Percentiles rank a stretch among this genome's conserved stretches.
These are phyloP conservation scores for Venturia pyrina DNA, from an alignment of 2,329 filamentous ascomycete genomes.

Conservation along the genomic window DNA sequence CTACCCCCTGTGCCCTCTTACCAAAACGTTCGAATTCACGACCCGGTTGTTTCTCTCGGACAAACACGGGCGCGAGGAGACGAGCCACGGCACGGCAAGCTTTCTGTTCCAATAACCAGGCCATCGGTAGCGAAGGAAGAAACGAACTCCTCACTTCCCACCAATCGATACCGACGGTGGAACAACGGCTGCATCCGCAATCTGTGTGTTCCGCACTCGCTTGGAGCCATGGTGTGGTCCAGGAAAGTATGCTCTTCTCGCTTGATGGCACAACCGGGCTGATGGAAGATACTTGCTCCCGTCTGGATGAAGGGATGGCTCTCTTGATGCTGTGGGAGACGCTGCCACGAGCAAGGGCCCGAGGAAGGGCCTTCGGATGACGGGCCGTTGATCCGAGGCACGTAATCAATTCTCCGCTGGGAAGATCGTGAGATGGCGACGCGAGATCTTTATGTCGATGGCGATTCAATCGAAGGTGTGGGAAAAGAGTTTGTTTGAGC, in stretches of 20 bases:
- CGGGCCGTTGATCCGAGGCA: neutral
- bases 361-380: neutral
- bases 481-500: neutral
- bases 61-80: neutral
- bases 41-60: neutral
- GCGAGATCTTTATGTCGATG: neutral
- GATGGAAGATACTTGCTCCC: neutral
- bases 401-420: neutral
- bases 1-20: too few relatives aligned
- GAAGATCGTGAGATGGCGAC: neutral
- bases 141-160: too few relatives aligned
- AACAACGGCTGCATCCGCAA: too few relatives aligned
- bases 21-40: too few relatives aligned
- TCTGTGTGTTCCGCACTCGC: neutral
- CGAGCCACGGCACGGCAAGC: neutral
- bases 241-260: too few relatives aligned
- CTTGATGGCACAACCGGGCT: neutral
- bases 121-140: neutral
- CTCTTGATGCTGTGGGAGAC: too few relatives aligned
- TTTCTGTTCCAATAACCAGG: neutral
- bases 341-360: neutral
- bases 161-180: too few relatives aligned
- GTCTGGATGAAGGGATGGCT: neutral
- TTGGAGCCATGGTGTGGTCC: neutral
- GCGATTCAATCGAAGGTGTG: neutral